Evolutionary conservation across 305 asterid genomes (phyloP), one percentile per base, ranked within the genome.

Genomic region (Solanum hybrid): DNA sequence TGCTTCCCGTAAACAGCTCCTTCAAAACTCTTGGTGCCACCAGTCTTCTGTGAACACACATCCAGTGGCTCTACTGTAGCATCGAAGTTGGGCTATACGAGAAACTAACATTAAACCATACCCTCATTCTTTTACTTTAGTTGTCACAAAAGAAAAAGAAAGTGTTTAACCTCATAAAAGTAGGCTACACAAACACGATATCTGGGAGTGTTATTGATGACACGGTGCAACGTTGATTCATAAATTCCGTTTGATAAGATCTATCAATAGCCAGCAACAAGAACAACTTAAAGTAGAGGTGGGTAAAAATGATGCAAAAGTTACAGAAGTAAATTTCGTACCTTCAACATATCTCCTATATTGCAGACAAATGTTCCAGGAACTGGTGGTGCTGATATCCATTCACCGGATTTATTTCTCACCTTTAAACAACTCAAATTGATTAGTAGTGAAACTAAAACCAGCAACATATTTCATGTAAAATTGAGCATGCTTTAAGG

Each of bases 321-420:
- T 19, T 34, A 9, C 27, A 26, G 5, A 24, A 22, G 87, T 7
- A 89, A 36, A 51, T 5, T 78, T 6, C 2, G 17, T 91, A 94
- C 98, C 98, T 95, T 94, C 36, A 97, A 92, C 98, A 97, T 97
- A 94, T 96, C 98, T n/a, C 98, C 98, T 3, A 96, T 96, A 88
- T 96, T 95, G 94, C 98, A 97, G 24, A 97, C 97, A 90, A 96
- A 96, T 76, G 98, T 94, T 86, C 97, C 98, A 3, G 98, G 97
- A 88, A 97, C 45, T 66, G 72, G 72, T 64, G 91, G 86, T 9
- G 99, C 99, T 40, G 97, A 95, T 93, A 96, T 94, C 98, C 98
- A 97, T 86, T 96, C 99, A 71, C 98, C 99, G 4, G 93, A 92
- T 86, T 89, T 76, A 87, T 96, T 95, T 91, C 94, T 94, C 89